Base-by-base conservation (phyloP, 2,329 filamentous ascomycete genomes). In the Calonectria multiphialidica region DNA sequence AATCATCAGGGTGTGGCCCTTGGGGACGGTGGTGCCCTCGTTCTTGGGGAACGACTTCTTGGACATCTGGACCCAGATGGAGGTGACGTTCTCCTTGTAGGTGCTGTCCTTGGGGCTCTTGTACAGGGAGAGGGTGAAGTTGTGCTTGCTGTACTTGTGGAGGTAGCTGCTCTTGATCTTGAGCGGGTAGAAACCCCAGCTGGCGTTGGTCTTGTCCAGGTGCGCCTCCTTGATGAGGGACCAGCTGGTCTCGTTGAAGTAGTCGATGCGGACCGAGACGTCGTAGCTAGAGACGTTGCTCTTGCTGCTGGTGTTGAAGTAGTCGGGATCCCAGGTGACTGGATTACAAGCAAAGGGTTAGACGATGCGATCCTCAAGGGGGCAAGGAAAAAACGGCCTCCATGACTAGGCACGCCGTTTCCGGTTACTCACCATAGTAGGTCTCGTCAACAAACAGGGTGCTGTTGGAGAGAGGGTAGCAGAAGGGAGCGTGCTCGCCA, bases 281-380 rank as follows among this genome's bases (percentile, higher is more conserved):
- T 81, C 80, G 67, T 78, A 72, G 37, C 81, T 81, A 33, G 76
- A 65, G 75, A 83, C 83, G 72, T 71, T 74, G 76, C 86, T 84
- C 42, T 49, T 16, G 65, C 37, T 35, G 28, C 44, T 57, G 68
- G 83, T 81, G 76, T 83, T 83, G 83, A 89, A 90, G 81, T 84
- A 88, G 63, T 85, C 81, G 28, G 88, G 83, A 75, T 91, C 89
- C 89, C 89, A 91, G 33, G 88, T 90, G 66, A 91, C 89, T 91
- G 57, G 35, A 7, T 44, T 8, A 72, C 74, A 49, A 74, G 71
- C 37, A n/a, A 25, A 33, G 33, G 16, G 45, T 64, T 40, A 40
- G 47, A 55, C 23, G 9, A 13, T 23, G n/a, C 16, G 15, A 8
- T 15, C 6, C 2, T 28, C 10, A 16, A 25, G 2, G n/a, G n/a